Conservation (phyloP, 305 asterid genomes). For the Striga hermonthica region DNA sequence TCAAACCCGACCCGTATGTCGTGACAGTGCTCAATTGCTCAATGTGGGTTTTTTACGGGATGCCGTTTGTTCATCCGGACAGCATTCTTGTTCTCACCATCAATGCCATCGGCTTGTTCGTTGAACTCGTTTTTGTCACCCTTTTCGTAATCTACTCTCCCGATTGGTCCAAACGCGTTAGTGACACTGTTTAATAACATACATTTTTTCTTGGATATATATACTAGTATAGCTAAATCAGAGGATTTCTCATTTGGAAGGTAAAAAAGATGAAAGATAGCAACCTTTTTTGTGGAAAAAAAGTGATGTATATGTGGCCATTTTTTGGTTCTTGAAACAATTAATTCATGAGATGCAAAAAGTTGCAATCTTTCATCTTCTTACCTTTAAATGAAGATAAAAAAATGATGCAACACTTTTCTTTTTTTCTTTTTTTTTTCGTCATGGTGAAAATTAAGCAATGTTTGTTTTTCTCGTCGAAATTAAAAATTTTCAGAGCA, state of each 20-base stretch:
- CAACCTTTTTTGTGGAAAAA: no score
- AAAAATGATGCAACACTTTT: background rate
- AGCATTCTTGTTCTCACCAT: constrained; percentile 66
- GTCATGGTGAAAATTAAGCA: no score
- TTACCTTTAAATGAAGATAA: no score
- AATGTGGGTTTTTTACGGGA: constrained; percentile 72
- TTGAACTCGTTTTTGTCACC: constrained; percentile 40
- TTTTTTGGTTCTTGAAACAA: no score
- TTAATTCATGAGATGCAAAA: background rate
- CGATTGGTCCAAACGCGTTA: constrained; percentile 53
- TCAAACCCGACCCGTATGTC: constrained; percentile 59
- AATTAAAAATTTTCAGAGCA: constrained; percentile 38
- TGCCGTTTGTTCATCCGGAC: constrained; percentile 71
- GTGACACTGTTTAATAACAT: background rate
- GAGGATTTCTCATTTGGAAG: no score
- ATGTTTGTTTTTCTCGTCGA: no score
- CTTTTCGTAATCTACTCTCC: constrained; percentile 49
- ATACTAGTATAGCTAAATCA: background rate
- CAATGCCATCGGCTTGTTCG: constrained; percentile 54
- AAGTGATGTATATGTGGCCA: no score
- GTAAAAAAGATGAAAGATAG: no score
- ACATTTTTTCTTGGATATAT: no score
- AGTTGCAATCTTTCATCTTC: no score
- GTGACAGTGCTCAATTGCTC: constrained; percentile 61
- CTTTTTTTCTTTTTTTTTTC: background rate